phyloP scores from a whole-genome alignment of 2,329 filamentous ascomycete species.

The Cladorrhinum sp. region DNA sequence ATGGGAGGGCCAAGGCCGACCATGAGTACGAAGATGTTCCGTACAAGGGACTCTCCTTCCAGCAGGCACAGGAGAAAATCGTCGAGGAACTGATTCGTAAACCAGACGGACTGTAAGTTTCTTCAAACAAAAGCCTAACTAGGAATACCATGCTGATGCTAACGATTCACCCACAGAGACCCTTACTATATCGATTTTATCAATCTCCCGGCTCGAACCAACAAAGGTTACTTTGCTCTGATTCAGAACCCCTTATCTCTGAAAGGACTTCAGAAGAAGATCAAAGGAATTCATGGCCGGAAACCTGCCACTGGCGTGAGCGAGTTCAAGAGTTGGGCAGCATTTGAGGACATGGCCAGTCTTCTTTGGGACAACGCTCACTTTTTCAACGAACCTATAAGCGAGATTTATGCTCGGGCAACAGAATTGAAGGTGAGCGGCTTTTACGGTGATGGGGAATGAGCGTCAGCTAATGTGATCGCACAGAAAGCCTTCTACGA shows the following conservation, averaged over 20 bases:
- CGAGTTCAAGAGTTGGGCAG: slow-evolving; percentile 78
- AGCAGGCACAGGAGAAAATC: slow-evolving; percentile 83
- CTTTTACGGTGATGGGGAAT: not conserved
- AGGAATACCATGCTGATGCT: not conserved
- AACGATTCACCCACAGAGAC: slow-evolving; percentile 50
- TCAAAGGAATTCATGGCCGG: slow-evolving; percentile 69
- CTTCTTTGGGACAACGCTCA: slow-evolving; percentile 85
- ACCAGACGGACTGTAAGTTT: slow-evolving; percentile 57
- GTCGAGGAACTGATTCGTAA: slow-evolving; percentile 70
- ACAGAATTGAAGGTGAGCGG: slow-evolving; percentile 69
- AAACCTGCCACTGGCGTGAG: slow-evolving; percentile 59
- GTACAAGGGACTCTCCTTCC: slow-evolving; percentile 73
- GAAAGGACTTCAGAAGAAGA: slow-evolving; percentile 71
- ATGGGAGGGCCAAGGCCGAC: slow-evolving; percentile 41
- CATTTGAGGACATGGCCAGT: slow-evolving; percentile 75
- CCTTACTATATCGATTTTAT: slow-evolving; percentile 71
- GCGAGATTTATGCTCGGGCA: slow-evolving; percentile 75
- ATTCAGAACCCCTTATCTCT: slow-evolving; percentile 80
- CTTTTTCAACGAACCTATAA: slow-evolving; percentile 88
- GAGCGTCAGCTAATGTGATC: slow-evolving; percentile 14
- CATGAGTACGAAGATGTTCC: slow-evolving; percentile 53
- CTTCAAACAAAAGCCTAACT: not conserved
- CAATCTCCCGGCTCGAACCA: slow-evolving; percentile 68
- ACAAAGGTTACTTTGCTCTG: slow-evolving; percentile 83
- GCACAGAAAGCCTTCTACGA: slow-evolving; percentile 64